A percentile compares a stretch with the other conserved stretches of the same genome.
Conservation (phyloP, 805 yeast species). For the Starmerella apicola region DNA sequence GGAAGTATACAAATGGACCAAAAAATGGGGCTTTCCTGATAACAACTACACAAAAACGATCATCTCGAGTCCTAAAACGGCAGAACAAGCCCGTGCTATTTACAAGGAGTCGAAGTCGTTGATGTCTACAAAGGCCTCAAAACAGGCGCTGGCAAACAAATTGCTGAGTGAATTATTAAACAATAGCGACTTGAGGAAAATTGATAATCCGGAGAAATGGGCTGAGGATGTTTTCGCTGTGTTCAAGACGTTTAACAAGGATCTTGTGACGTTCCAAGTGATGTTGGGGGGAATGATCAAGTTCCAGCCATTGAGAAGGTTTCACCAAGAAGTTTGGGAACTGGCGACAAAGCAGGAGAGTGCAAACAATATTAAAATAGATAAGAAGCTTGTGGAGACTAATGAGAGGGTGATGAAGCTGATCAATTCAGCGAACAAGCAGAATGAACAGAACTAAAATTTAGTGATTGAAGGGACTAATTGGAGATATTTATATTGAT, state of each 20-base stretch:
- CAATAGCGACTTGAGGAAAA: not conserved
- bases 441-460: no score
- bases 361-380: constrained; percentile 19
- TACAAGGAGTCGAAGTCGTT: constrained; percentile 12
- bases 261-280: constrained; percentile 20
- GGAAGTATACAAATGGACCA: constrained; percentile 17
- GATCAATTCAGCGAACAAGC: not conserved
- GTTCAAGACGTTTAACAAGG: constrained; percentile 19
- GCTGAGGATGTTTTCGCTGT: constrained; percentile 15
- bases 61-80: constrained; percentile 11
- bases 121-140: not conserved
- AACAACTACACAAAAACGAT: constrained; percentile 12
- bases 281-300: constrained; percentile 20
- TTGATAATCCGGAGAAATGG: constrained; percentile 6
- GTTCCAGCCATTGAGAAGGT: constrained; percentile 6
- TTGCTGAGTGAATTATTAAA: constrained; percentile 12
- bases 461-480: no score
- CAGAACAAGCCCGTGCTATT: constrained; percentile 16
- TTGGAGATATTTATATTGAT: no score
- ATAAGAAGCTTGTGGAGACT: constrained; percentile 18
- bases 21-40: constrained; percentile 23
- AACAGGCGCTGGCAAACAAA: constrained; percentile 17
- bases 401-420: constrained; percentile 7
- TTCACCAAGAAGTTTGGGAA: constrained; percentile 14
- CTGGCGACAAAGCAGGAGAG: constrained; percentile 14